Base-by-base conservation (phyloP, 331 rosid genomes). In the Phaseolus coccineus region DNA sequence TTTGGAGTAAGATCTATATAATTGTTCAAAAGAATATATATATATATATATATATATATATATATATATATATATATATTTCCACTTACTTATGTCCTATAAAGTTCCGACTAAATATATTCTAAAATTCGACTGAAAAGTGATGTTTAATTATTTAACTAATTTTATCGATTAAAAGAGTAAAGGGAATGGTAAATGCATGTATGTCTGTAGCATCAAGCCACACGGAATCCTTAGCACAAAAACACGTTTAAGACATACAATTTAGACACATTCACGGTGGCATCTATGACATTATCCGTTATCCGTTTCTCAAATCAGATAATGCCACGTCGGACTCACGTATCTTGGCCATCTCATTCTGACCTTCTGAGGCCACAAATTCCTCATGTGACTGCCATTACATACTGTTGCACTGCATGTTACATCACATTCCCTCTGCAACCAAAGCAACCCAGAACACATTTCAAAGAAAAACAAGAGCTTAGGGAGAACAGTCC, bases 311-410 rank as follows among this genome's bases (percentile, higher is more conserved):
- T 44, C 61, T 28, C 98, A 89, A 95, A 90, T 93, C 40, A 70
- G 8, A 72, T 39, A 63, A 5, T 52, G 98, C 96, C 99, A 93
- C 88, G 77, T 90, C 71, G 70, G 91, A 89, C 25, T 3, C 47
- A 56, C 84, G 83, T 46, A 93, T 90, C 58, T 55, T 47, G 84
- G 40, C 87, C 84, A 94, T 94, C 98, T 91, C 47, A 80, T 73
- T 48, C 82, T 77, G 55, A 35, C 78, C 6, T 59, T 80, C 87
- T 76, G 88, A 86, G 85, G 87, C 97, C 97, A 89, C 98, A 90
- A 80, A 76, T 83, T 74, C 69, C 51, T 77, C 71, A 71, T 77
- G 95, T 80, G 93, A 92, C 79, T 86, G 66, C 11, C 33, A 79
- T 52, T 75, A 79, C 66, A 73, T 76, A 70, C 84, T 12, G 33